Base-by-base conservation (phyloP, 2,329 filamentous ascomycete genomes). In the Phoma sp. region DNA sequence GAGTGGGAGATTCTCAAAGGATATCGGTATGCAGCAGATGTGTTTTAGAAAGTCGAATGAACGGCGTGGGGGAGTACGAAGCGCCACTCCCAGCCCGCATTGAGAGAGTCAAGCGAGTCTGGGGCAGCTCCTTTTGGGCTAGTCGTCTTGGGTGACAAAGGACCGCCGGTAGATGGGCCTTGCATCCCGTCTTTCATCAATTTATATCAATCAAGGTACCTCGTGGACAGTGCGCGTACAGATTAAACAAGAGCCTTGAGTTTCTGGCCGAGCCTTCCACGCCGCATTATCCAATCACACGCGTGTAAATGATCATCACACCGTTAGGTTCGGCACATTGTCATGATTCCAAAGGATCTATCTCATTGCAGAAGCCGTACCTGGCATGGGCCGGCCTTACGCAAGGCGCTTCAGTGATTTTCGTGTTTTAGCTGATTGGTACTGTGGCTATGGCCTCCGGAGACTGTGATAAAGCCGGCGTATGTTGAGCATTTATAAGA, bases 151-250 rank as follows among this genome's bases (percentile, higher is more conserved):
- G 57, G 46, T 9, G 30, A 17, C 53, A 53, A 53, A 47, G 55
- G 51, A 47, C 38, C 34, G 21, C 58, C 68, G 69, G 68, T 66
- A 64, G 55, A 57, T 61, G 42, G 47, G 65, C 64, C 59, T 60
- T 66, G 64, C 56, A 66, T 60, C 64, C 68, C 65, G 66, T 60
- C 63, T 61, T 65, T 65, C 64, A 68, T 66, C 66, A 71, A 75
- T 75, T 53, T 73, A 74, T 56, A 61, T 73, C 69, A 74, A 74
- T 72, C 68, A 73, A 51, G 25, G 23, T 32, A 50, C 47, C 53
- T 47, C 53, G 53, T 56, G 47, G 42, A 47, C 53, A 60, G 63
- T 57, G 62, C 67, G 64, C 63, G 42, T 47, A 51, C 60, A 72
- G 47, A 73, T 75, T 74, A 68, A 54, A 46, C 29, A 52, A 45